phyloP scores from a whole-genome alignment of 2,329 filamentous ascomycete species.

The Aspergillus transmontanensis region DNA sequence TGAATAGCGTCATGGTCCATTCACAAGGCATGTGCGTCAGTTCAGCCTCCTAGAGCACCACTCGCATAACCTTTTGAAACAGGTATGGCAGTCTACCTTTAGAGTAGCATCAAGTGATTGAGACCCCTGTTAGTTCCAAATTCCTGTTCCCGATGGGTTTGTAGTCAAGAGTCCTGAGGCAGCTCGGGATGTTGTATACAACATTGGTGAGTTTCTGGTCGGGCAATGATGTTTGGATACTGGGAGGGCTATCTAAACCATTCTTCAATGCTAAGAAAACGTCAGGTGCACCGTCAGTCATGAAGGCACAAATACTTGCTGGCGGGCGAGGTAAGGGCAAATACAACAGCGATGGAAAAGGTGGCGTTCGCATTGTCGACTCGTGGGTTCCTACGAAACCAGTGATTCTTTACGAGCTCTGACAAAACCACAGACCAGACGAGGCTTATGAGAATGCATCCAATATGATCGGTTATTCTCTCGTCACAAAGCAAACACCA shows the following conservation, averaged over 20 bases:
- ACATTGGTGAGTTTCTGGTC: slow-evolving; percentile 21
- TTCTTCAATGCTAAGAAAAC: neutral
- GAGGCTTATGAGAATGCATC: slow-evolving; percentile 31
- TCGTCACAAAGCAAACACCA: slow-evolving; percentile 34
- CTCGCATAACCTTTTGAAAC: slow-evolving; percentile 28
- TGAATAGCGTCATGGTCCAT: neutral
- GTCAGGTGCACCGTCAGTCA: slow-evolving; percentile 30
- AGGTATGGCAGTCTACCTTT: slow-evolving; percentile 14
- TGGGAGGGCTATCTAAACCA: slow-evolving; percentile 13
- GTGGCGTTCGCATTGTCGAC: slow-evolving; percentile 30
- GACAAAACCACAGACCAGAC: slow-evolving; percentile 17
- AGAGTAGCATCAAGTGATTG: neutral
- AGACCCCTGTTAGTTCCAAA: slow-evolving; percentile 23
- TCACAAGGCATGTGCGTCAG: slow-evolving; percentile 17
- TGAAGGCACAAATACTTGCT: slow-evolving; percentile 37
- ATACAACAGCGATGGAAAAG: slow-evolving; percentile 31
- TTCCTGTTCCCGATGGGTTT: slow-evolving; percentile 30
- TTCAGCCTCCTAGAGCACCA: slow-evolving; percentile 28
- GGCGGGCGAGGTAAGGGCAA: slow-evolving; percentile 36
- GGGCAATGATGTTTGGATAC: neutral
- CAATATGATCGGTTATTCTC: slow-evolving; percentile 32
- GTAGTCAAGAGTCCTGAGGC: slow-evolving; percentile 26
- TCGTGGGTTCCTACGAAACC: slow-evolving; percentile 19
- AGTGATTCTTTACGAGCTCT: neutral
- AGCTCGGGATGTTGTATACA: slow-evolving; percentile 27